These are phyloP conservation scores for Ophiognomonia clavigignenti-juglandacearum DNA, from an alignment of 2,329 filamentous ascomycete genomes.

Conservation along the genomic window DNA sequence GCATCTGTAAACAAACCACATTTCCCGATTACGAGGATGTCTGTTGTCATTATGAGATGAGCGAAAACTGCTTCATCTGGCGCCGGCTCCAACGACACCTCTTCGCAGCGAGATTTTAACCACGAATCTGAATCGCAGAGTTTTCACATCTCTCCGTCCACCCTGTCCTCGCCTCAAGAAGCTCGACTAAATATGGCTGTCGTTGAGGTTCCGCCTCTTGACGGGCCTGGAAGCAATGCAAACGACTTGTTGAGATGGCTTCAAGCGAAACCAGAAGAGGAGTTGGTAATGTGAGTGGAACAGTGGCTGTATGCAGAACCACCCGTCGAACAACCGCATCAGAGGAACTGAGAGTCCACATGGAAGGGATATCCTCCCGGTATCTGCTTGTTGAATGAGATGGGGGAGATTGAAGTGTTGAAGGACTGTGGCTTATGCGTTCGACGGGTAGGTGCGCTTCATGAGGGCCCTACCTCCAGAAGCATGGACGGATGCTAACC, in stretches of 20 bases:
- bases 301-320: not conserved
- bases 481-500: not conserved
- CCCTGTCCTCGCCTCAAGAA: not conserved
- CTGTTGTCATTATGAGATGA: too few relatives aligned
- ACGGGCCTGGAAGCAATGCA: slow-evolving; percentile 21
- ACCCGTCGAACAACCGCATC: not conserved
- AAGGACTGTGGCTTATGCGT: not conserved
- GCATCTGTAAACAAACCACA: too few relatives aligned
- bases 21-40: too few relatives aligned
- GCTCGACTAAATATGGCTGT: slow-evolving; percentile 5
- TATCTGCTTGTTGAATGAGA: not conserved
- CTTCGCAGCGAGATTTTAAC: too few relatives aligned
- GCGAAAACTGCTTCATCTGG: too few relatives aligned
- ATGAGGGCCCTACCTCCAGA: not conserved
- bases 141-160: not conserved
- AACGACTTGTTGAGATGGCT: slow-evolving; percentile 23
- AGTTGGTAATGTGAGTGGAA: slow-evolving; percentile 9
- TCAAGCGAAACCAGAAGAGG: slow-evolving; percentile 16
- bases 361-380: not conserved
- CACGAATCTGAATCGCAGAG: not conserved
- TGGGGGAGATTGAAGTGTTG: not conserved
- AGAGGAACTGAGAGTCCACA: not conserved
- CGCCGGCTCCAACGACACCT: too few relatives aligned
- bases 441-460: slow-evolving; percentile 6
- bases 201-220: slow-evolving; percentile 17